These are phyloP conservation scores for Zygosaccharomyces sapae DNA, from an alignment of 1,139 yeast genomes.

Conservation along the genomic window DNA sequence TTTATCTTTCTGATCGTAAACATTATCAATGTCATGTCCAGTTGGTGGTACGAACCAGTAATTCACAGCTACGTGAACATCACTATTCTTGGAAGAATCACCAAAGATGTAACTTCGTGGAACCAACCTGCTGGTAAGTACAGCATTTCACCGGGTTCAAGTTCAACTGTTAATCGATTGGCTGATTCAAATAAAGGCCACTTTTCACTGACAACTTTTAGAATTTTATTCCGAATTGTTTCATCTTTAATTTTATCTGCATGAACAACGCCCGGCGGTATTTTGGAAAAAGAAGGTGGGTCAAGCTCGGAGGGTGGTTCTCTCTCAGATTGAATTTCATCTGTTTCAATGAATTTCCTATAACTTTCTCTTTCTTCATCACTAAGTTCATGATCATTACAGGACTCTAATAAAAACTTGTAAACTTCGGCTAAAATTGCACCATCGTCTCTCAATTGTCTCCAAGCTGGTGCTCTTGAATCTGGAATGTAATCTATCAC, in stretches of 20 bases:
- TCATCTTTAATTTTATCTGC: conserved; percentile 46
- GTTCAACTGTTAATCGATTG: conserved; percentile 42
- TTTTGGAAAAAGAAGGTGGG: conserved; percentile 66
- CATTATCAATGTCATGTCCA: conserved; percentile 29
- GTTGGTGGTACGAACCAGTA: conserved; percentile 74
- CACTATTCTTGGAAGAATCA: conserved; percentile 23
- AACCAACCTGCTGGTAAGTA: conserved; percentile 78
- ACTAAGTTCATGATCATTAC: conserved; percentile 16
- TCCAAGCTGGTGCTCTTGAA: conserved; percentile 56
- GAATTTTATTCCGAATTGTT: conserved; percentile 31
- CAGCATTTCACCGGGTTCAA: conserved; percentile 61
- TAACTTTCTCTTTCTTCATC: conserved; percentile 23
- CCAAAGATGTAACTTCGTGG: conserved; percentile 71
- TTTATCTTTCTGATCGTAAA: conserved; percentile 41
- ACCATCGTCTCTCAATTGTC: conserved; percentile 57
- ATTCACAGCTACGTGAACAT: conserved; percentile 58
- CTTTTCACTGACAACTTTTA: conserved; percentile 33
- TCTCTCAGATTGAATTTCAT: conserved; percentile 20
- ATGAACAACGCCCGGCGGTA: conserved; percentile 62
- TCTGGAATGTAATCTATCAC: conserved; percentile 57
- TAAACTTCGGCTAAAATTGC: conserved; percentile 50
- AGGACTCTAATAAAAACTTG: conserved; percentile 26
- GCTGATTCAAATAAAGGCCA: conserved; percentile 57
- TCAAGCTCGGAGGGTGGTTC: conserved; percentile 36
- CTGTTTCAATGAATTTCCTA: conserved; percentile 19